A percentile compares a stretch with the other conserved stretches of the same genome.
These are phyloP conservation scores for Myotisia sp. DNA, from an alignment of 2,329 filamentous ascomycete genomes.

Conservation along the genomic window DNA sequence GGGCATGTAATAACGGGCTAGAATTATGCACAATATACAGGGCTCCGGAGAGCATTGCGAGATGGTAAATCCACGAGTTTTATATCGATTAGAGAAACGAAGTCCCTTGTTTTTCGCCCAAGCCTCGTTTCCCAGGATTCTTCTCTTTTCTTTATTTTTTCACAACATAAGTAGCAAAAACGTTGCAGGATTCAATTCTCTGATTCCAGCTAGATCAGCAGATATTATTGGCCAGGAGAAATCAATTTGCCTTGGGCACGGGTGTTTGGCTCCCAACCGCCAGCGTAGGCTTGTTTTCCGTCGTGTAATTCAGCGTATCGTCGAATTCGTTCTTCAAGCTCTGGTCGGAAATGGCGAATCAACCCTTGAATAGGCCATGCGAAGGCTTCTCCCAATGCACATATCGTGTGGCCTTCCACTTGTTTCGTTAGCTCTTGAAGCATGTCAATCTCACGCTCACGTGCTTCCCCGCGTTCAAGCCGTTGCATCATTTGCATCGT, in stretches of 20 bases:
- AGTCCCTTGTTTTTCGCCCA: neutral
- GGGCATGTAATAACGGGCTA: slow-evolving; percentile 1
- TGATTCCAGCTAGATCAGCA: too few relatives aligned
- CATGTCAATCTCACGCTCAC: slow-evolving; percentile 95
- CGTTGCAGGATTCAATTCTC: too few relatives aligned
- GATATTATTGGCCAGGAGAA: slow-evolving; percentile 86
- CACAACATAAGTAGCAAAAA: neutral
- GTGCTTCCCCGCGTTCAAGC: slow-evolving; percentile 80
- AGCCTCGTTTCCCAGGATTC: neutral
- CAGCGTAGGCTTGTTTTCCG: slow-evolving; percentile 56
- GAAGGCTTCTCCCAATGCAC: slow-evolving; percentile 92
- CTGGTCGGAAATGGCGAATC: slow-evolving; percentile 93
- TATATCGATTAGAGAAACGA: slow-evolving; percentile 1
- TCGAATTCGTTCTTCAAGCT: slow-evolving; percentile 82
- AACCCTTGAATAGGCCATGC: slow-evolving; percentile 97
- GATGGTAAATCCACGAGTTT: slow-evolving; percentile 1
- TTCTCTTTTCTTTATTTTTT: slow-evolving; percentile 2
- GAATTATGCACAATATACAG: slow-evolving; percentile 4
- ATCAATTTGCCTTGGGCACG: slow-evolving; percentile 67
- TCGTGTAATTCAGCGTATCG: slow-evolving; percentile 57
- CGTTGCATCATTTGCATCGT: slow-evolving; percentile 97
- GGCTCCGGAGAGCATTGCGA: slow-evolving; percentile 3
- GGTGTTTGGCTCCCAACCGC: slow-evolving; percentile 71
- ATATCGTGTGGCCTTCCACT: slow-evolving; percentile 98
- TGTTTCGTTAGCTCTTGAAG: slow-evolving; percentile 98